Conservation (phyloP, 306 rosid species). For the Chamaecrista fasciculata region DNA sequence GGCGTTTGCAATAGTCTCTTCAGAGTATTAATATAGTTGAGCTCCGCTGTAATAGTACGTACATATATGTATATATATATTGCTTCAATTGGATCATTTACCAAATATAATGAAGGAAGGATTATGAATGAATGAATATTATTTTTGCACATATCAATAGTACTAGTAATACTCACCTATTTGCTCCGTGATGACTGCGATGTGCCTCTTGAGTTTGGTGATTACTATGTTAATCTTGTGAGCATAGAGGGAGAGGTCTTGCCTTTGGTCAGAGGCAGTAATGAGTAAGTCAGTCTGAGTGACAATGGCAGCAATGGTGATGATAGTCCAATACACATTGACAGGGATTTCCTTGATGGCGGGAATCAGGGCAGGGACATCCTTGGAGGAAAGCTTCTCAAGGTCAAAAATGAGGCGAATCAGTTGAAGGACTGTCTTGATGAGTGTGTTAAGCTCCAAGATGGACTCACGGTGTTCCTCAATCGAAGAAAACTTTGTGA, state of each 20-base stretch:
- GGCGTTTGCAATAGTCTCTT: conserved; percentile 37
- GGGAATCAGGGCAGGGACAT: conserved; percentile 46
- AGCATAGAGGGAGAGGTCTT: conserved; percentile 54
- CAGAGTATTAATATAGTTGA: conserved; percentile 5
- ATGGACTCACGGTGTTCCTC: conserved; percentile 50
- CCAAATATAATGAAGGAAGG: too few relatives aligned
- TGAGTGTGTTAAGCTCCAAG: conserved; percentile 48
- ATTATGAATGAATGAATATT: too few relatives aligned
- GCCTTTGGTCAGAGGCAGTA: conserved; percentile 45
- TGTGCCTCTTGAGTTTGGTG: conserved; percentile 49
- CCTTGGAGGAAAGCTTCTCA: conserved; percentile 44
- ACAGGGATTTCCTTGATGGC: conserved; percentile 53
- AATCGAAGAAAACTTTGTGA: conserved; percentile 33
- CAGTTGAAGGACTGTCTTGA: conserved; percentile 50
- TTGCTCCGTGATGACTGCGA: conserved; percentile 36
- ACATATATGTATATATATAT: too few relatives aligned
- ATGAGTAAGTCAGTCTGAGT: conserved; percentile 51
- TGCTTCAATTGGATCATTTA: too few relatives aligned
- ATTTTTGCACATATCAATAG: too few relatives aligned
- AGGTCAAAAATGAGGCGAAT: conserved; percentile 50
- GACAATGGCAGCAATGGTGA: conserved; percentile 54
- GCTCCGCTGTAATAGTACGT: conserved; percentile 27
- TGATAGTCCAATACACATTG: conserved; percentile 68
- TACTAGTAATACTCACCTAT: conserved; percentile 49
- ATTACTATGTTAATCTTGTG: conserved; percentile 53